Percentiles rank a stretch among this genome's conserved stretches.
Conservation (phyloP, 768 basidiomycete genomes). For the Rhodotorula paludigena region DNA sequence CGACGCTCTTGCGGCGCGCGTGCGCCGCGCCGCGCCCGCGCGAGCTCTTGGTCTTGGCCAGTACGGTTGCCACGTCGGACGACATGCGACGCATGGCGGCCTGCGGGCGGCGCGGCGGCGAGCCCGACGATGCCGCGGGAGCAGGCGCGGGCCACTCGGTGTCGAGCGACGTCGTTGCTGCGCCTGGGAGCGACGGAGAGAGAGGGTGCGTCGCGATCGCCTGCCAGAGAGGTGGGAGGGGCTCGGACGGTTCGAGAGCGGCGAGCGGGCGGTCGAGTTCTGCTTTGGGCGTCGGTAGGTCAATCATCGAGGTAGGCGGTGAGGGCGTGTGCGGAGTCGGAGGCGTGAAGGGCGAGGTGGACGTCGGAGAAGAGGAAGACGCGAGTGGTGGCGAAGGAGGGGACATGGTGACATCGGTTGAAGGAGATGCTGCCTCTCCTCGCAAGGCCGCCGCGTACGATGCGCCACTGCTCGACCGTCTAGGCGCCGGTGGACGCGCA, state of each 20-base stretch:
- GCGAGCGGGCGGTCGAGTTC: constrained; percentile 4
- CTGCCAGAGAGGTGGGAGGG: neutral
- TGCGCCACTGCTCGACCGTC: constrained; percentile 40
- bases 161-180: neutral
- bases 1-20: neutral
- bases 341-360: neutral
- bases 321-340: neutral
- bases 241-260: neutral
- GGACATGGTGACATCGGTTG: neutral
- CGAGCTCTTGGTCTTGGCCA: neutral
- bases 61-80: constrained; percentile 5
- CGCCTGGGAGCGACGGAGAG: neutral
- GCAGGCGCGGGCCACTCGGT: constrained; percentile 1
- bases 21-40: neutral
- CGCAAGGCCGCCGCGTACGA: constrained; percentile 19
- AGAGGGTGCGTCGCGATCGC: neutral
- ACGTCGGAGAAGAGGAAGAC: neutral
- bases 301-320: neutral
- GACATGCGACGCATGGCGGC: constrained; percentile 1
- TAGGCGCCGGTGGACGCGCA: constrained; percentile 41
- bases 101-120: neutral
- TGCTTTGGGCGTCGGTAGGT: constrained; percentile 9
- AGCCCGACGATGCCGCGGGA: neutral
- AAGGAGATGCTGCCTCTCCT: neutral
- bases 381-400: neutral